A percentile compares a stretch with the other conserved stretches of the same genome.
phyloP scores from a whole-genome alignment of 768 basidiomycete genomes.

The Psilocybe cubensis region DNA sequence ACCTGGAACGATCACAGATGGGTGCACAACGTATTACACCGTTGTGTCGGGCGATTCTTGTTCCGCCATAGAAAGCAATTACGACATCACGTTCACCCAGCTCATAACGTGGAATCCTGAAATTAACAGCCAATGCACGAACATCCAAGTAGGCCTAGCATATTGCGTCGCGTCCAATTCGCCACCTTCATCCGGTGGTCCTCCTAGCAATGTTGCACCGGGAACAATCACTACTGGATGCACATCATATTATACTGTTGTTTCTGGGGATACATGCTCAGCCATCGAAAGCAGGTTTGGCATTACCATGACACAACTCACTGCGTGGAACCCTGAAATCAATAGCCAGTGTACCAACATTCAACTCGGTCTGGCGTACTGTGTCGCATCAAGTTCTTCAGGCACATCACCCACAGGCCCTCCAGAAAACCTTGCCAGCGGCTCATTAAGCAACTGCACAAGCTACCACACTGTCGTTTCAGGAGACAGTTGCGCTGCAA shows the following conservation, averaged over 20 bases:
- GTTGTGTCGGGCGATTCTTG: slow-evolving; percentile 5
- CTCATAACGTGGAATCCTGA: slow-evolving; percentile 5
- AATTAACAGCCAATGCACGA: slow-evolving; percentile 17
- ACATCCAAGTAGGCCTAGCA: slow-evolving; percentile 12
- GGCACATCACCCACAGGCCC: slow-evolving; percentile 3
- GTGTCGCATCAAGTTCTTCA: slow-evolving; percentile 3
- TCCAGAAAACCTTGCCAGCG: slow-evolving; percentile 12
- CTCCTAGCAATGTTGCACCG: slow-evolving; percentile 18
- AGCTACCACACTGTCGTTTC: slow-evolving; percentile 22
- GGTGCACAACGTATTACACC: slow-evolving; percentile 9
- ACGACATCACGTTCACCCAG: slow-evolving; percentile 4
- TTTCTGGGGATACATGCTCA: slow-evolving; percentile 18
- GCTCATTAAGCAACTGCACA: slow-evolving; percentile 15
- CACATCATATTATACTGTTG: slow-evolving; percentile 20
- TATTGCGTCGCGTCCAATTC: slow-evolving; percentile 17
- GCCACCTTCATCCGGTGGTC: slow-evolving; percentile 14
- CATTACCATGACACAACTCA: slow-evolving; percentile 16
- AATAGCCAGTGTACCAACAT: slow-evolving; percentile 19
- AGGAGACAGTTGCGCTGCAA: slow-evolving; percentile 17
- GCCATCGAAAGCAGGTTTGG: slow-evolving; percentile 14
- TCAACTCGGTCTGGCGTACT: slow-evolving; percentile 12
- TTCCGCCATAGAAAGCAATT: not conserved
- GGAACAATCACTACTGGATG: slow-evolving; percentile 17
- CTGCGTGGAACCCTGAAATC: slow-evolving; percentile 25
- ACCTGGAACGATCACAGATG: slow-evolving; percentile 12